These are phyloP conservation scores for Macroventuria anomochaeta DNA, from an alignment of 2,329 filamentous ascomycete species.

Conservation along the genomic window DNA sequence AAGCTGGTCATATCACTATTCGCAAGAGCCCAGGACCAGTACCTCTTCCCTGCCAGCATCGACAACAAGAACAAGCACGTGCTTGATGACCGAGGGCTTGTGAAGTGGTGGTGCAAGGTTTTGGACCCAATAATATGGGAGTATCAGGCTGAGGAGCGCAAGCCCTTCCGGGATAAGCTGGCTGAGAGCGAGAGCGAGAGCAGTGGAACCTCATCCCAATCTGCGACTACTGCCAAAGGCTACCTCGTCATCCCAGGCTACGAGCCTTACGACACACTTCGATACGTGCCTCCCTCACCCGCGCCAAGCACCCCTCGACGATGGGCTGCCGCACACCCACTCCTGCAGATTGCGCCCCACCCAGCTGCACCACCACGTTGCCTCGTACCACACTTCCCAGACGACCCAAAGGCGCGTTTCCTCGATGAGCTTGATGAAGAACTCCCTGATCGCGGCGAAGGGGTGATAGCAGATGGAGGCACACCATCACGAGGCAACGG, in stretches of 20 bases:
- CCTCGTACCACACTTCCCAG: constrained; percentile 87
- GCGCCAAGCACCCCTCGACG: constrained; percentile 49
- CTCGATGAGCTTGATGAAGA: constrained; percentile 89
- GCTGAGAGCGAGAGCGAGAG: constrained; percentile 41
- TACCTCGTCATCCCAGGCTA: constrained; percentile 89
- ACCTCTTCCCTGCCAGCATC: constrained; percentile 90
- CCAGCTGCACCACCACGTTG: constrained; percentile 77
- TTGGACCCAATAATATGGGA: constrained; percentile 74
- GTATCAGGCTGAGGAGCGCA: constrained; percentile 50
- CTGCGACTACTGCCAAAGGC: constrained; percentile 63
- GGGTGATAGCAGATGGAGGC: constrained; percentile 47
- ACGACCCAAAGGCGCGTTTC: constrained; percentile 93
- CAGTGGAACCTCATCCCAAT: constrained; percentile 23
- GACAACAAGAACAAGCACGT: constrained; percentile 88
- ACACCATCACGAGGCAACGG: constrained; percentile 62
- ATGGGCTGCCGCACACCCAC: constrained; percentile 70
- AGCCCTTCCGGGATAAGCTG: constrained; percentile 40
- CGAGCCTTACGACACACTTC: constrained; percentile 79
- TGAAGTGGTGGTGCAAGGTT: constrained; percentile 95
- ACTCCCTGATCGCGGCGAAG: constrained; percentile 61
- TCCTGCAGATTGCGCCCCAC: constrained; percentile 74
- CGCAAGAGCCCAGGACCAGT: constrained; percentile 89
- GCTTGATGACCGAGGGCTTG: constrained; percentile 84
- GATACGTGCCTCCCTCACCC: constrained; percentile 70
- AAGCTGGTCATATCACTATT: constrained; percentile 87